Conservation (phyloP, 2,329 filamentous ascomycete genomes). For the Sporothrix dimorphospora region DNA sequence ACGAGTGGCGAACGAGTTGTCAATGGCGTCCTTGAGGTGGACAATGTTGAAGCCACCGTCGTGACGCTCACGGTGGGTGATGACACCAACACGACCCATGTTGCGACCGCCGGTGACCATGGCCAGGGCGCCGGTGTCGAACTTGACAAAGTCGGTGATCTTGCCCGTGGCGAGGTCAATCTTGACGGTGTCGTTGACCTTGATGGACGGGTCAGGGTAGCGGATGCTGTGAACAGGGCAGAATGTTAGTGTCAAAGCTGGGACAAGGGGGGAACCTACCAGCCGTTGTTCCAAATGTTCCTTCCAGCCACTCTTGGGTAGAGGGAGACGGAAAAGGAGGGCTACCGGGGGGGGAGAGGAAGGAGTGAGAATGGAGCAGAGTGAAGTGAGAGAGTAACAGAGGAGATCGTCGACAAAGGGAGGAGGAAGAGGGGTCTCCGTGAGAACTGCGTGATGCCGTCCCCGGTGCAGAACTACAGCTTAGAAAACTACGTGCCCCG, state of each 20-base stretch:
- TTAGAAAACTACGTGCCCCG: constrained; percentile 11
- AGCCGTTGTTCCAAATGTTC: constrained; percentile 50
- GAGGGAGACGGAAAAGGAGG: background rate
- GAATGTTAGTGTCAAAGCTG: constrained; percentile 45
- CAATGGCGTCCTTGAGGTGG: constrained; percentile 99
- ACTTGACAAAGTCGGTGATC: constrained; percentile 97
- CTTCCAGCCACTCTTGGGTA: constrained; percentile 36
- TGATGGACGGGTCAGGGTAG: constrained; percentile 97
- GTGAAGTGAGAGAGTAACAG: background rate
- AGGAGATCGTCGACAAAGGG: constrained; percentile 22
- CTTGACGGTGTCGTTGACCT: constrained; percentile 99
- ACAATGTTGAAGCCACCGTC: constrained; percentile 99
- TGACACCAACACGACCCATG: constrained; percentile 99
- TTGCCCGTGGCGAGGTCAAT: constrained; percentile 96
- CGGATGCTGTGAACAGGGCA: constrained; percentile 79
- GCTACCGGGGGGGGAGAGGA: background rate
- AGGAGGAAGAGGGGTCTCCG: constrained; percentile 30
- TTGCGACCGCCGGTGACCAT: constrained; percentile 99
- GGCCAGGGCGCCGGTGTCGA: constrained; percentile 96
- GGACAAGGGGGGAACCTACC: constrained; percentile 51
- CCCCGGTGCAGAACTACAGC: constrained; percentile 22
- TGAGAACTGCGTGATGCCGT: background rate
- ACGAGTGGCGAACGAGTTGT: constrained; percentile 99
- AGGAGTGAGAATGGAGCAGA: background rate
- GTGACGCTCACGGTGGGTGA: constrained; percentile 99